Conservation (phyloP, 805 yeast genomes). For the Lipomyces spencermartinsiae region DNA sequence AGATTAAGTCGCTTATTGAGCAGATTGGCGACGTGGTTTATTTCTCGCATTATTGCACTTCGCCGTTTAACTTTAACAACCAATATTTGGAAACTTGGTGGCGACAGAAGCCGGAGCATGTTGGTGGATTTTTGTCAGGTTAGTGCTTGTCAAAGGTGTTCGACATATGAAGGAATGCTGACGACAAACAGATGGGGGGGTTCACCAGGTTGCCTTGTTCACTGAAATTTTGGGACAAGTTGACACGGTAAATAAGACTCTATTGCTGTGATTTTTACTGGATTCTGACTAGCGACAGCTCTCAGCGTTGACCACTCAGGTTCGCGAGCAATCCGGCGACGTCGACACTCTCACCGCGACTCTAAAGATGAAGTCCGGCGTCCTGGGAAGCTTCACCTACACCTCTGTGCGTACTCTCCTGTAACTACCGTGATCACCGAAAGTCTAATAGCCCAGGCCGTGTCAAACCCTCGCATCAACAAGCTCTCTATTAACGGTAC, state of each 20-base stretch:
- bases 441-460: slow-evolving; percentile 13
- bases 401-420: slow-evolving; percentile 66
- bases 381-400: slow-evolving; percentile 83
- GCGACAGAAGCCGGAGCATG: slow-evolving; percentile 89
- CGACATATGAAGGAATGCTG: background rate
- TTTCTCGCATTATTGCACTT: slow-evolving; percentile 52
- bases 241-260: slow-evolving; percentile 52
- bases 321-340: slow-evolving; percentile 76
- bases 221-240: slow-evolving; percentile 83
- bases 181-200: slow-evolving; percentile 77
- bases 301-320: slow-evolving; percentile 78
- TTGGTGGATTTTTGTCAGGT: slow-evolving; percentile 87
- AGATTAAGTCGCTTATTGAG: slow-evolving; percentile 63
- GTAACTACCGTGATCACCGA: background rate
- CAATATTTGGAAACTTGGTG: slow-evolving; percentile 70
- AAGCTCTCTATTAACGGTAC: slow-evolving; percentile 76
- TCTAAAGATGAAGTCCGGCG: slow-evolving; percentile 62
- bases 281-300: slow-evolving; percentile 8
- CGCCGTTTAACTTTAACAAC: slow-evolving; percentile 56
- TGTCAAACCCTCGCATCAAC: slow-evolving; percentile 44
- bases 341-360: slow-evolving; percentile 83
- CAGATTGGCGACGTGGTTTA: slow-evolving; percentile 68
- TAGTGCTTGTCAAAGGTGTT: background rate
- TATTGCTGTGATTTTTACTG: background rate
- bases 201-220: slow-evolving; percentile 87